Conservation (phyloP, 139 green algal genomes). For the Choricystis sp. region DNA sequence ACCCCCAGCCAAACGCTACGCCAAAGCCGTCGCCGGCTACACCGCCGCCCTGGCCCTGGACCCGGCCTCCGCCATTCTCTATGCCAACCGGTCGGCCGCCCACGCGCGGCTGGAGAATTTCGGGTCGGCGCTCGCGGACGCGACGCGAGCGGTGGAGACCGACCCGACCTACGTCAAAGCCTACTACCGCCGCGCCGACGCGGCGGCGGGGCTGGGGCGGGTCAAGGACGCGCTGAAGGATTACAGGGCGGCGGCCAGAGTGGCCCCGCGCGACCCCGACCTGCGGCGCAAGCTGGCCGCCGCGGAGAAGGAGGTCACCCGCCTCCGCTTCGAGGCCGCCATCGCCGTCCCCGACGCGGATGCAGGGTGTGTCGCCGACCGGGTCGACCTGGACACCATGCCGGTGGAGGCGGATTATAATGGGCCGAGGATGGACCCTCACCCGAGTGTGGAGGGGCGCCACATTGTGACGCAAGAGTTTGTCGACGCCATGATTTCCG, state of each 20-base stretch:
- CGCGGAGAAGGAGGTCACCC: slow-evolving; percentile 79
- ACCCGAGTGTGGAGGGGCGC: slow-evolving; percentile 29
- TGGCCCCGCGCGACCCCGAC: slow-evolving; percentile 70
- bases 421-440: slow-evolving; percentile 64
- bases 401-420: slow-evolving; percentile 68
- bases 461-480: slow-evolving; percentile 69
- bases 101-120: slow-evolving; percentile 82
- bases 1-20: slow-evolving; percentile 64
- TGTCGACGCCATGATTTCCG: slow-evolving; percentile 72
- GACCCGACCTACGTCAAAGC: slow-evolving; percentile 71
- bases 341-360: slow-evolving; percentile 39
- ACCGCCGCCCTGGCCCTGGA: slow-evolving; percentile 60
- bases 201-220: slow-evolving; percentile 70
- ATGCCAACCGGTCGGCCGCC: slow-evolving; percentile 72
- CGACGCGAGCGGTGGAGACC: slow-evolving; percentile 60
- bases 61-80: slow-evolving; percentile 58
- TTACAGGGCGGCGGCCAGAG: slow-evolving; percentile 59
- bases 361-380: slow-evolving; percentile 16
- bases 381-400: slow-evolving; percentile 52
- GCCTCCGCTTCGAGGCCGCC: slow-evolving; percentile 73
- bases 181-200: slow-evolving; percentile 86
- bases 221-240: slow-evolving; percentile 81
- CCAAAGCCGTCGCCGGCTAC: slow-evolving; percentile 63
- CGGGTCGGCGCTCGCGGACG: slow-evolving; percentile 78
- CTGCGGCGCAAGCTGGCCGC: slow-evolving; percentile 68